A percentile compares a stretch with the other conserved stretches of the same genome.
Evolutionary conservation across 352 stramenopile genomes (phyloP).

Genomic region (Phytopythium ostracodes): DNA sequence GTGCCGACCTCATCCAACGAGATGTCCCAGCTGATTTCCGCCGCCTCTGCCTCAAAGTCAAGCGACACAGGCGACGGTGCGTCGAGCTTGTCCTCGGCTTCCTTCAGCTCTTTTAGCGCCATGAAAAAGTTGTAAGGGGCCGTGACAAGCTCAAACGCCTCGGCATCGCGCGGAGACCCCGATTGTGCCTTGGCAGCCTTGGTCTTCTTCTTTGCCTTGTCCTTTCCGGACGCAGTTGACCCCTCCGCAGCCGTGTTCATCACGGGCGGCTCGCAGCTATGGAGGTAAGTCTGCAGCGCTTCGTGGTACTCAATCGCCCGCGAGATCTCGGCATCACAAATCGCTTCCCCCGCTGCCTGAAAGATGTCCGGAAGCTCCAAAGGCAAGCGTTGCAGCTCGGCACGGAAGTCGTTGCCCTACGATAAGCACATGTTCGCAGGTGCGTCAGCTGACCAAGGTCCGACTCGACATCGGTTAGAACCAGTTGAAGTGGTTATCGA

Average conservation of each 20-base stretch:
- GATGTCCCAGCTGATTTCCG: constrained; percentile 75
- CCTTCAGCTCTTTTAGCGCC: constrained; percentile 46
- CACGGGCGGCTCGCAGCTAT: constrained; percentile 41
- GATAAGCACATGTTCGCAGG: neutral
- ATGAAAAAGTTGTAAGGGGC: constrained; percentile 48
- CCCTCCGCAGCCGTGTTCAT: constrained; percentile 7
- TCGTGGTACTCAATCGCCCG: constrained; percentile 55
- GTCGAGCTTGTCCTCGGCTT: constrained; percentile 32
- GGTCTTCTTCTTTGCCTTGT: constrained; percentile 43
- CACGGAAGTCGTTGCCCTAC: constrained; percentile 51
- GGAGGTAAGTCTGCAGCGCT: constrained; percentile 63
- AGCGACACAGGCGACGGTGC: constrained; percentile 8
- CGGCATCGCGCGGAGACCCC: constrained; percentile 11
- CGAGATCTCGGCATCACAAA: constrained; percentile 38
- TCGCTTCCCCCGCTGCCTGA: constrained; percentile 28
- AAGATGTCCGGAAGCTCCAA: constrained; percentile 55
- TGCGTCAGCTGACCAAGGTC: neutral
- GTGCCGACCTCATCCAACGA: constrained; percentile 36
- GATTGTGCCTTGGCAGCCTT: constrained; percentile 19
- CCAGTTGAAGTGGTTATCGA: neutral
- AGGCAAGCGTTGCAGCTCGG: constrained; percentile 58
- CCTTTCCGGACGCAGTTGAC: constrained; percentile 1
- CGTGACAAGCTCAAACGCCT: constrained; percentile 34
- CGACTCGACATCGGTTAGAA: neutral
- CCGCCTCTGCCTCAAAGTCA: constrained; percentile 51